Evolutionary conservation across 345 rosid genomes (phyloP), one percentile per base, ranked within the genome.

Genomic region (Brassica nigra): DNA sequence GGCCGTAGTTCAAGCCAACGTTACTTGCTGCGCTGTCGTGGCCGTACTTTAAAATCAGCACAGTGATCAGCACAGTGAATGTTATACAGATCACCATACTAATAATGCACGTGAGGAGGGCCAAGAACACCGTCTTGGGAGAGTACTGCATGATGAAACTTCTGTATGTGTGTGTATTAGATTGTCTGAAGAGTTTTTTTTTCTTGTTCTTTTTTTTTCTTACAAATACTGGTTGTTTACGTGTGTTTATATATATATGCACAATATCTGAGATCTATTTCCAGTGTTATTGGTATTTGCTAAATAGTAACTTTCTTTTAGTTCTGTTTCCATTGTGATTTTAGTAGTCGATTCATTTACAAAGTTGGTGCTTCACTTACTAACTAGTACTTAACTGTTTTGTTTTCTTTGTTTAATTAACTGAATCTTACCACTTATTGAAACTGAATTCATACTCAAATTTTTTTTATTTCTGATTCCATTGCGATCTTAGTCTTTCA

Each of bases 1-100:
- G 64, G 0, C 86, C 86, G 64, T 88, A 86, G 68, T 71, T 76
- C 28, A 86, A 83, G 4, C 86, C 88, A 81, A 68, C 31, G 11
- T 62, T 62, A 62, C 39, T 9, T 23, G 55, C 12, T 70, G 57
- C 71, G 16, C 14, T 20, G 0, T 5, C 2, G 15, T 23, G 52
- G 37, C 55, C 39, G 64, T 47, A 7, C 62, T 33, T 36, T 47
- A 52, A 5, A 52, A 62, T 28, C 34, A 49, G 9, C 10, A 61
- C 64, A 15, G n/a, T n/a, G n/a, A n/a, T n/a, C n/a, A n/a, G n/a
- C n/a, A n/a, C n/a, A n/a, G n/a, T n/a, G n/a, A n/a, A n/a, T n/a
- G n/a, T n/a, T n/a, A n/a, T n/a, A n/a, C n/a, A n/a, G n/a, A n/a
- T n/a, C n/a, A n/a, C n/a, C n/a, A n/a, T n/a, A n/a, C n/a, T n/a